phyloP scores from a whole-genome alignment of 495 filamentous ascomycete genomes.

The Penicillium silybi region DNA sequence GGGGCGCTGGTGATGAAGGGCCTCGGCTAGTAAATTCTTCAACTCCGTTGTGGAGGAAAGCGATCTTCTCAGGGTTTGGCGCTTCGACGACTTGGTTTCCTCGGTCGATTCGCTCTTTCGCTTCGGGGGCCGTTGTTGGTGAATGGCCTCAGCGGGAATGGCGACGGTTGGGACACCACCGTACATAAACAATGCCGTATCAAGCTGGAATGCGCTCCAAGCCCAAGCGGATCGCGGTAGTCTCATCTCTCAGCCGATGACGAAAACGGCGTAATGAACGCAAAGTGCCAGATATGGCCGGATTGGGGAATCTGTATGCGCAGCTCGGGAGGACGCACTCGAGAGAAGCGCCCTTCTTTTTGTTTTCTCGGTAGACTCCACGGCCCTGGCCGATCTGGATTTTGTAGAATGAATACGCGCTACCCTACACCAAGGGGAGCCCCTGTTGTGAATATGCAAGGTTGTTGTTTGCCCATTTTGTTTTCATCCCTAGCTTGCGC shows the following conservation, averaged over 20 bases:
- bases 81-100: conserved; percentile 3
- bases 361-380: neutral
- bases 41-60: conserved; percentile 4
- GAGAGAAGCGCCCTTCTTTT: neutral
- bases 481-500: conserved; percentile 22
- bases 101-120: neutral
- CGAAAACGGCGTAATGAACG: neutral
- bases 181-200: conserved; percentile 29
- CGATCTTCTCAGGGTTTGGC: conserved; percentile 7
- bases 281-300: neutral
- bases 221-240: conserved; percentile 17
- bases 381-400: neutral
- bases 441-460: conserved; percentile 3
- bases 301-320: neutral
- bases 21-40: conserved; percentile 8
- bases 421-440: neutral
- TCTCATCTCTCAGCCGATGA: conserved; percentile 18
- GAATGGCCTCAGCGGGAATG: conserved; percentile 18
- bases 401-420: neutral
- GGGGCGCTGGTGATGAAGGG: conserved; percentile 12
- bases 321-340: neutral
- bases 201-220: conserved; percentile 28
- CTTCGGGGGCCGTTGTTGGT: conserved; percentile 4
- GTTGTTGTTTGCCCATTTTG: conserved; percentile 1
- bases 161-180: conserved; percentile 17